Evolutionary conservation across 2,329 filamentous ascomycete genomes (phyloP).

Genomic region (Colletotrichum aenigma): DNA sequence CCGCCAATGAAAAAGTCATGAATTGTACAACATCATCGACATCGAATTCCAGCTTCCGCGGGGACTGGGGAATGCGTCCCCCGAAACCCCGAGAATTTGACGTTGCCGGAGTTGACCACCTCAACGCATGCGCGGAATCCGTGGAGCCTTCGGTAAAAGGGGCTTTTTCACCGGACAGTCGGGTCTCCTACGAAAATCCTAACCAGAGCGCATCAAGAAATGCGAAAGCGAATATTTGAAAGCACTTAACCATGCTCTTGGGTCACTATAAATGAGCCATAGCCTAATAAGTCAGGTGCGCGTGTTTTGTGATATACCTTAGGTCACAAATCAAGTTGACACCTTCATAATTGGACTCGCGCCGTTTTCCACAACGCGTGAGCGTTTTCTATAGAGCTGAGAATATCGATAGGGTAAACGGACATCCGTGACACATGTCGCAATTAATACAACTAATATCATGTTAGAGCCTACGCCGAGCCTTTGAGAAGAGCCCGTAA

Average conservation of each 20-base stretch:
- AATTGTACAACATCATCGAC: neutral
- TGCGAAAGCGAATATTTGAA: neutral
- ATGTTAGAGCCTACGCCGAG: neutral
- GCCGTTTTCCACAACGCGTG: neutral
- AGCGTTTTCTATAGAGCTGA: neutral
- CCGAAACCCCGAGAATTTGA: neutral
- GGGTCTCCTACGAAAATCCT: neutral
- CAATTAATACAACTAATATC: neutral
- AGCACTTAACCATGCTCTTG: neutral
- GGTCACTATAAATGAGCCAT: neutral
- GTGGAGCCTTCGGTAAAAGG: neutral
- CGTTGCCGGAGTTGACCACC: neutral
- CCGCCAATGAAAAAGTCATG: neutral
- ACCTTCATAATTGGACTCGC: neutral
- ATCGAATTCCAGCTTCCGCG: neutral
- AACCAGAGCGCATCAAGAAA: neutral
- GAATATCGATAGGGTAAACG: accelerated
- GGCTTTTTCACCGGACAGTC: neutral
- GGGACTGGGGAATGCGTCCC: neutral
- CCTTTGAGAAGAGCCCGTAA: neutral
- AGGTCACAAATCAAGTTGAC: neutral
- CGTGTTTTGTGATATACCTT: neutral
- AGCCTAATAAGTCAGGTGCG: neutral
- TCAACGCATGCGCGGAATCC: neutral
- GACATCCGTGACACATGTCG: neutral